Base-by-base conservation (phyloP, 495 filamentous ascomycete species). In the Hypomontagnella submonticulosa region DNA sequence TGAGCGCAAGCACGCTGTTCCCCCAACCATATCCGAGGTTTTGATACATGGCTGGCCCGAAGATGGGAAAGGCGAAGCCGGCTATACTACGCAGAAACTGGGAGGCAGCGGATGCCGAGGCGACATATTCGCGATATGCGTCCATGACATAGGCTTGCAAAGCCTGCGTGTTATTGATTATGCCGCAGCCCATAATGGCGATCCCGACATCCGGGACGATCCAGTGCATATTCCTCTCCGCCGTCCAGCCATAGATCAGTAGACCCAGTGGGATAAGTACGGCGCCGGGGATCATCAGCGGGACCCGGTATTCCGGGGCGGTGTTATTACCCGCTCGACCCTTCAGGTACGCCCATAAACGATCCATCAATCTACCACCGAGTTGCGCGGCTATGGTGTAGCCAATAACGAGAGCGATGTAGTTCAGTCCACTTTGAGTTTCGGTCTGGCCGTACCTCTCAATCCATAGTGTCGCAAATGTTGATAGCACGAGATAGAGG, bases 11-110 rank as follows among this genome's bases (percentile, higher is more conserved):
- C 15, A 85, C 32, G 61, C 76, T 81, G 44, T 83, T 83, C 7
- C 80, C 84, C 83, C 83, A 86, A 42, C 84, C 83, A 44, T 84
- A 73, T 0, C 81, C 80, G n/a, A 87, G 68, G 15, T 65, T 75
- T 42, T 76, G 46, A 70, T 85, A 91, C 82, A 90, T 81, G 34
- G 79, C 80, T 15, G 85, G 87, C 10, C 88, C 87, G 59, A 92
- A 92, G 5, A 92, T 76, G 10, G 90, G 90, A 62, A 92, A 92
- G 11, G 81, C 83, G 61, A 91, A 92, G 0, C 89, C 90, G 1
- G 85, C 83, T 12, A 91, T 41, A 19, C 81, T 85, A n/a, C 90
- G 76, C 61, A 92, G 66, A 12, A 91, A 84, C 3, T 86, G 84
- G 1, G 80, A 80, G 0, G 91, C 89, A 0, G 83, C 88, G 8